Evolutionary conservation across 2,329 filamentous ascomycete genomes (phyloP).

Genomic region (Paraphaeosphaeria sporulosa): DNA sequence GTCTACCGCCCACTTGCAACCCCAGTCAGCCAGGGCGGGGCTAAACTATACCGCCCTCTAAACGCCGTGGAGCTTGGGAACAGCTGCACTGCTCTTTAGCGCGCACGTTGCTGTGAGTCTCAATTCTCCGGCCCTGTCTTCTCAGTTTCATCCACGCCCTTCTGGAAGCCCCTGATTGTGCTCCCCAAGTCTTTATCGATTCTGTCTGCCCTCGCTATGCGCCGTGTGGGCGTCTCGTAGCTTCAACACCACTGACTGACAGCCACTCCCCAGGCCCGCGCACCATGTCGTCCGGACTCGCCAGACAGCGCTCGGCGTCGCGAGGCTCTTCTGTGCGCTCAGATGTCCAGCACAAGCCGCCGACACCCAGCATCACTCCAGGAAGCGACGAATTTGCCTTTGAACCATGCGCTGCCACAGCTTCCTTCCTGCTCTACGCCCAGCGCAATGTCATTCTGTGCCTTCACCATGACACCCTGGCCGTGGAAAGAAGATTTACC

Average conservation of each 20-base stretch:
- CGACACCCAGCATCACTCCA: constrained; percentile 54
- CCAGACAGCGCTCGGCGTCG: constrained; percentile 53
- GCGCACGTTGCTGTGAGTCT: constrained; percentile 49
- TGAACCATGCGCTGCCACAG: constrained; percentile 89
- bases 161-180: constrained; percentile 41
- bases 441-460: constrained; percentile 83
- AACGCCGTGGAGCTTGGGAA: constrained; percentile 46
- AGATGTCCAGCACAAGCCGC: constrained; percentile 48
- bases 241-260: constrained; percentile 39
- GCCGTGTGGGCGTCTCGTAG: constrained; percentile 26
- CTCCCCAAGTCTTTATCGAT: constrained; percentile 38
- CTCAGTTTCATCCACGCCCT: constrained; percentile 31
- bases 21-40: constrained; percentile 50
- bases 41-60: constrained; percentile 47
- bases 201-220: constrained; percentile 38
- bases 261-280: constrained; percentile 34
- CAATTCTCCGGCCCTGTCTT: constrained; percentile 40
- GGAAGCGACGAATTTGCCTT: constrained; percentile 65
- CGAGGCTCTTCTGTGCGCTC: constrained; percentile 46
- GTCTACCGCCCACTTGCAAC: constrained; percentile 41
- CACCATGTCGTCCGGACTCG: constrained; percentile 55
- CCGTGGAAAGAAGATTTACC: constrained; percentile 85
- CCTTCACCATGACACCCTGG: constrained; percentile 90
- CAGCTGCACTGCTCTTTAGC: constrained; percentile 45
- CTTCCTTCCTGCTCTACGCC: constrained; percentile 87